phyloP scores from a whole-genome alignment of 768 basidiomycete genomes.

The Trametes punicea region DNA sequence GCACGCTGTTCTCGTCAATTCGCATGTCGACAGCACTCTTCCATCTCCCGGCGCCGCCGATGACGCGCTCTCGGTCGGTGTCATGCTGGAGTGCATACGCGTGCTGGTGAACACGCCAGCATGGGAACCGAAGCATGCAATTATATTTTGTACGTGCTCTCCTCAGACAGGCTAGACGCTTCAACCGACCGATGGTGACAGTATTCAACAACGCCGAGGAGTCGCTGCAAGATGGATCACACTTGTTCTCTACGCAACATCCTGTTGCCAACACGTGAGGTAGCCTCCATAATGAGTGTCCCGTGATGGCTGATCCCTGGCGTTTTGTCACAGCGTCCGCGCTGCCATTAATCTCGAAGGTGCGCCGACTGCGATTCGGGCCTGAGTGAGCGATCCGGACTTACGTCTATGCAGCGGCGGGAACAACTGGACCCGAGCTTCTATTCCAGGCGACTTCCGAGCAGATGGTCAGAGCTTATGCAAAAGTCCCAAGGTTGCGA shows the following conservation, averaged over 20 bases:
- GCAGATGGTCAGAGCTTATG: constrained; percentile 91
- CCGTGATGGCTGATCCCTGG: background rate
- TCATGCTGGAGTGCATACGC: constrained; percentile 87
- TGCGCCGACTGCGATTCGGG: constrained; percentile 25
- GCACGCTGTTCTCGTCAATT: constrained; percentile 82
- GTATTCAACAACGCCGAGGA: constrained; percentile 97
- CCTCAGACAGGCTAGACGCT: background rate
- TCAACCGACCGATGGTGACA: too few relatives aligned
- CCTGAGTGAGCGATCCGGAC: background rate
- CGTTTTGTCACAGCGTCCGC: constrained; percentile 51
- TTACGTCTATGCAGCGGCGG: constrained; percentile 56
- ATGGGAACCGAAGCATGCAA: constrained; percentile 71
- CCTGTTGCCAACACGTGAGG: constrained; percentile 63
- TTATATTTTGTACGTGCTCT: constrained; percentile 81
- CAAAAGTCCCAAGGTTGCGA: constrained; percentile 68
- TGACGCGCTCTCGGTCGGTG: constrained; percentile 82
- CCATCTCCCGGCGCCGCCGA: constrained; percentile 89
- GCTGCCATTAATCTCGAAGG: constrained; percentile 92
- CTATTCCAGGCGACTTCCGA: constrained; percentile 95
- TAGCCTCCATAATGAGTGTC: background rate
- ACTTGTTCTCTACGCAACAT: constrained; percentile 91
- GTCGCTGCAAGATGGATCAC: constrained; percentile 90
- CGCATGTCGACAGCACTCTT: constrained; percentile 87
- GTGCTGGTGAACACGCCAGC: constrained; percentile 67
- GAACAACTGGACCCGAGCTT: constrained; percentile 81